A percentile compares a stretch with the other conserved stretches of the same genome.
phyloP scores from a whole-genome alignment of 768 basidiomycete genomes.

The Ramaria sp. region DNA sequence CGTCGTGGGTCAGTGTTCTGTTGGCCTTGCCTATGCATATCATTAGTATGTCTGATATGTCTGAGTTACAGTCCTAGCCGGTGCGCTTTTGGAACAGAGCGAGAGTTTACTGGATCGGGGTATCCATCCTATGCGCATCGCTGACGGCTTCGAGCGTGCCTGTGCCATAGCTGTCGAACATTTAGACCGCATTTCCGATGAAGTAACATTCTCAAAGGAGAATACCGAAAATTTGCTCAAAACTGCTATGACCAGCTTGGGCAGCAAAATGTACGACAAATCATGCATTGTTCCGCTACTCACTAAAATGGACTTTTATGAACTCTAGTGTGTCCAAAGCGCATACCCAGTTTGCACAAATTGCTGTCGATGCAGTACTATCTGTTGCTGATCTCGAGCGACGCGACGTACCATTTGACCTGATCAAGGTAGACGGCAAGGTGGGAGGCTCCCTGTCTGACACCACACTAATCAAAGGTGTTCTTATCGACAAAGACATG shows the following conservation, averaged over 20 bases:
- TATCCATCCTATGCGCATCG: slow-evolving; percentile 97
- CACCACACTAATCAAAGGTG: slow-evolving; percentile 90
- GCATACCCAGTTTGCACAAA: slow-evolving; percentile 88
- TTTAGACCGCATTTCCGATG: slow-evolving; percentile 85
- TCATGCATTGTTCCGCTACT: slow-evolving; percentile 1
- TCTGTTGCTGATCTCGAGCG: slow-evolving; percentile 92
- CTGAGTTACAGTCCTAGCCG: slow-evolving; percentile 70
- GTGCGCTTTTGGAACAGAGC: slow-evolving; percentile 90
- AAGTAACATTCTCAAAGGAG: slow-evolving; percentile 70
- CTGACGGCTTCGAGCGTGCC: slow-evolving; percentile 96
- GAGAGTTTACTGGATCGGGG: slow-evolving; percentile 97
- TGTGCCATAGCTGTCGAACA: slow-evolving; percentile 85
- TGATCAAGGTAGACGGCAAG: slow-evolving; percentile 99
- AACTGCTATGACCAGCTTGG: slow-evolving; percentile 91
- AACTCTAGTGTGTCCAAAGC: slow-evolving; percentile 85
- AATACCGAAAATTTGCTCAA: slow-evolving; percentile 85
- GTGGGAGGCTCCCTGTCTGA: slow-evolving; percentile 96
- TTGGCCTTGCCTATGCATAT: not conserved
- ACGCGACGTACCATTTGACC: slow-evolving; percentile 90
- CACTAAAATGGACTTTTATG: not conserved
- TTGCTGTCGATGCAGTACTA: slow-evolving; percentile 94
- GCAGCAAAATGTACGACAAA: slow-evolving; percentile 86
- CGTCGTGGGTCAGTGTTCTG: slow-evolving; percentile 74
- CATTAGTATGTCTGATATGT: slow-evolving; percentile 1
- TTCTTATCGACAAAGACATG: slow-evolving; percentile 99